A percentile compares a stretch with the other conserved stretches of the same genome.
Conservation (phyloP, 2,329 filamentous ascomycete genomes). For the Penicillium sp. region DNA sequence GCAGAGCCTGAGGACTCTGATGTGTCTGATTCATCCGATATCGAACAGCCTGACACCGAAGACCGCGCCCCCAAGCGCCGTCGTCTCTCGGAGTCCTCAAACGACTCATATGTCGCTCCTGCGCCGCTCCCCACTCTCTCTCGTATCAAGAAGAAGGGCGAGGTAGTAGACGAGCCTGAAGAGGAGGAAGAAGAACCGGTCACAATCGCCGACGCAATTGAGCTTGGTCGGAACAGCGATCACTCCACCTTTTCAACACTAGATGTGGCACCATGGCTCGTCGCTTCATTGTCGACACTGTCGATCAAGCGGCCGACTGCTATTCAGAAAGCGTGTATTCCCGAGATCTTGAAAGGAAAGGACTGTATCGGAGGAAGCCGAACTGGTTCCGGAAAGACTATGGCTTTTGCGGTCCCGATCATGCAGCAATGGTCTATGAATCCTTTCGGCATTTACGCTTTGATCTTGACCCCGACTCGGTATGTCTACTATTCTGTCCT, state of each 20-base stretch:
- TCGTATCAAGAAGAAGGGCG: constrained; percentile 44
- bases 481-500: constrained; percentile 33
- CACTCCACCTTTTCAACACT: constrained; percentile 68
- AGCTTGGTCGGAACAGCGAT: constrained; percentile 47
- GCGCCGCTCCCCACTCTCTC: constrained; percentile 41
- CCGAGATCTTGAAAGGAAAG: constrained; percentile 83
- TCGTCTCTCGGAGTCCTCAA: constrained; percentile 40
- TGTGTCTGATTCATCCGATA: constrained; percentile 20
- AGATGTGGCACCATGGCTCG: constrained; percentile 80
- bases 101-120: constrained; percentile 36
- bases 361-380: constrained; percentile 94
- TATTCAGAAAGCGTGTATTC: constrained; percentile 91
- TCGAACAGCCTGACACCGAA: constrained; percentile 23
- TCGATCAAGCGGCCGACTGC: constrained; percentile 86
- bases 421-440: constrained; percentile 92
- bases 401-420: constrained; percentile 93
- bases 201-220: constrained; percentile 42
- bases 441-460: constrained; percentile 84
- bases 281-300: constrained; percentile 72
- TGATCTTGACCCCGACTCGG: constrained; percentile 87
- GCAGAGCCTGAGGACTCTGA: constrained; percentile 27
- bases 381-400: constrained; percentile 95
- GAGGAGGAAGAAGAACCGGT: constrained; percentile 37
- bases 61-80: constrained; percentile 41
- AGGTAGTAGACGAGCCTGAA: constrained; percentile 19